Evolutionary conservation across 2,329 filamentous ascomycete species (phyloP), one percentile per base, ranked within the genome.

Genomic region (Fusarium verticillioides): DNA sequence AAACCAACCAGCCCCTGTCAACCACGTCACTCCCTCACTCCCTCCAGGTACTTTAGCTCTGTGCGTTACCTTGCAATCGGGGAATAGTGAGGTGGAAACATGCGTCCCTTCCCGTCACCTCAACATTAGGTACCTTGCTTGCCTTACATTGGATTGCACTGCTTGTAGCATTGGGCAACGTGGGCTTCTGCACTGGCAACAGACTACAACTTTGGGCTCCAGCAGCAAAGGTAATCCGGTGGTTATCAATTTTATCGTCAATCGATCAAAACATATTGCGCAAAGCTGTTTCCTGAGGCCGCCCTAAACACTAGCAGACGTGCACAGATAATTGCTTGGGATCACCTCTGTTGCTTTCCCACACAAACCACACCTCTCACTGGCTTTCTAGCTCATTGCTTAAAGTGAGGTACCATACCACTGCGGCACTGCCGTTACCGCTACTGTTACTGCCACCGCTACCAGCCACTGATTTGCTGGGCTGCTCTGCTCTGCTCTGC

Each of bases 11-110:
- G 71, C 72, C 70, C 59, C 60, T 43, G 61, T 75, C 66, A 65
- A 75, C 72, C 72, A 75, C 72, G 72, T 75, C 72, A 75, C 72
- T 75, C 70, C 21, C 40, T 34, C 66, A 75, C 72, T 75, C 70
- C 32, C 46, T 44, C 62, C 36, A 44, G 43, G 47, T 62, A 63
- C 70, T 30, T 44, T 74, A 64, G 68, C 62, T 64, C 64, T 50
- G 57, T 56, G 46, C 34, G 30, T 72, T 69, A 62, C 63, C 54
- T 37, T 50, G 61, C 67, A 53, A 71, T 72, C 61, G 70, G 70
- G 69, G 67, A 75, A 72, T 73, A 72, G 68, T 57, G 71, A 74
- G 69, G 69, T 74, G 68, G 72, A 59, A 73, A 74, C 61, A 64
- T 37, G n/a, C 60, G 42, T 34, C 34, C 40, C 21, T 63, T 63